Evolutionary conservation across 257 asterid genomes (phyloP).

Genomic region (Nicotiana paniculata): DNA sequence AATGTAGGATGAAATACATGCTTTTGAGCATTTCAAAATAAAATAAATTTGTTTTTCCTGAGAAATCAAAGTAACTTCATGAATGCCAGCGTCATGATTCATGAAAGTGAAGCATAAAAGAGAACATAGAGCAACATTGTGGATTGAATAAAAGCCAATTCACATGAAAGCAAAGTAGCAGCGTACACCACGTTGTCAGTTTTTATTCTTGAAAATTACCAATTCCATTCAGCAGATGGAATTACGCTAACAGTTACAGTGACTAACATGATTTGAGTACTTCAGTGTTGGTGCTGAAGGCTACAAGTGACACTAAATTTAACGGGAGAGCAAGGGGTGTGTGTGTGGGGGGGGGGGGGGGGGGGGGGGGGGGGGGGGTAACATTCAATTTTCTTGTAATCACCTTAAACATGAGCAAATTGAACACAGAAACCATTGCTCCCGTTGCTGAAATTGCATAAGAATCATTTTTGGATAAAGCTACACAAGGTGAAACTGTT

Average conservation of each 20-base stretch:
- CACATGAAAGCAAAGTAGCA: neutral
- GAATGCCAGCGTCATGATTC: neutral
- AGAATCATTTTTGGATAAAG: conserved; percentile 57
- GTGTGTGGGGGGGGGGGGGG: too few relatives aligned
- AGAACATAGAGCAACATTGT: neutral
- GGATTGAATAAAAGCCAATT: neutral
- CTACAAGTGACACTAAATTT: neutral
- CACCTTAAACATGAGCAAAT: conserved; percentile 48
- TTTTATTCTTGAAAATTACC: conserved; percentile 1
- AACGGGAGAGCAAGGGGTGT: neutral
- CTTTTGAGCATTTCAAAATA: neutral
- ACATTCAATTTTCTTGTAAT: neutral
- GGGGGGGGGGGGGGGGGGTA: neutral
- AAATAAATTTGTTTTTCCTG: neutral
- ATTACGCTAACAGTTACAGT: neutral
- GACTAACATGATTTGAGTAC: neutral
- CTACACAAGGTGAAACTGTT: conserved; percentile 37
- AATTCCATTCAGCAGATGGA: neutral
- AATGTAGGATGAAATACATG: neutral
- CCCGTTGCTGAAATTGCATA: conserved; percentile 62
- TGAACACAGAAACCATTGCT: conserved; percentile 44
- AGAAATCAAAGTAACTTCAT: neutral
- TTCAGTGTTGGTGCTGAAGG: neutral
- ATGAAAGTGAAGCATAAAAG: neutral
- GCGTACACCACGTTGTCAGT: neutral